These are phyloP conservation scores for Jamesozyma gamospora DNA, from an alignment of 805 yeast genomes.

Conservation along the genomic window DNA sequence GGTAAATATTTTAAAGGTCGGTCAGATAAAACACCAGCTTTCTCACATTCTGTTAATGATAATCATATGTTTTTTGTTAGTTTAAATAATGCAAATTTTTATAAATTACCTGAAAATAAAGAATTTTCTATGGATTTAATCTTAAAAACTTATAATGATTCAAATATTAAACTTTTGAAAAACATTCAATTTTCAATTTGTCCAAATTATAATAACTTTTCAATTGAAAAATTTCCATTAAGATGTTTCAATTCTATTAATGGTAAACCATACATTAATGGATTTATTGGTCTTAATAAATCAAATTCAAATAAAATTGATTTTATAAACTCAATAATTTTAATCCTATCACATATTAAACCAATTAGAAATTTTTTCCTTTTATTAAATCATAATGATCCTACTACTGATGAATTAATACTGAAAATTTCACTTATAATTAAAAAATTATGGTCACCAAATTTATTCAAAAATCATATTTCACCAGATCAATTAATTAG, in stretches of 20 bases:
- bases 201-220: constrained; percentile 38
- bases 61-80: constrained; percentile 60
- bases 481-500: constrained; percentile 60
- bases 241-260: constrained; percentile 34
- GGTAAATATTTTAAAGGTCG: constrained; percentile 69
- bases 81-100: constrained; percentile 39
- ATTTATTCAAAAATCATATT: constrained; percentile 43
- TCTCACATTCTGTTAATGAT: constrained; percentile 51
- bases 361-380: constrained; percentile 41
- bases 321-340: constrained; percentile 49
- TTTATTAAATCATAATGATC: constrained; percentile 11
- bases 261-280: constrained; percentile 43
- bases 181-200: constrained; percentile 45
- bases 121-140: constrained; percentile 15
- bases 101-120: constrained; percentile 49
- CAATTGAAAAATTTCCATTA: constrained; percentile 29
- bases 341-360: constrained; percentile 43
- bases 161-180: constrained; percentile 25
- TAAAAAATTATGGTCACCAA: constrained; percentile 55
- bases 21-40: constrained; percentile 53
- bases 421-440: constrained; percentile 37
- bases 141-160: too few species aligned
- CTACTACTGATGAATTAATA: constrained; percentile 29
- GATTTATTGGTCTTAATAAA: constrained; percentile 57
- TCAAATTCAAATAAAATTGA: constrained; percentile 34